Evolutionary conservation across 106 monocot genomes (phyloP), one percentile per base, ranked within the genome.

Genomic region (Hemerocallis citrina): DNA sequence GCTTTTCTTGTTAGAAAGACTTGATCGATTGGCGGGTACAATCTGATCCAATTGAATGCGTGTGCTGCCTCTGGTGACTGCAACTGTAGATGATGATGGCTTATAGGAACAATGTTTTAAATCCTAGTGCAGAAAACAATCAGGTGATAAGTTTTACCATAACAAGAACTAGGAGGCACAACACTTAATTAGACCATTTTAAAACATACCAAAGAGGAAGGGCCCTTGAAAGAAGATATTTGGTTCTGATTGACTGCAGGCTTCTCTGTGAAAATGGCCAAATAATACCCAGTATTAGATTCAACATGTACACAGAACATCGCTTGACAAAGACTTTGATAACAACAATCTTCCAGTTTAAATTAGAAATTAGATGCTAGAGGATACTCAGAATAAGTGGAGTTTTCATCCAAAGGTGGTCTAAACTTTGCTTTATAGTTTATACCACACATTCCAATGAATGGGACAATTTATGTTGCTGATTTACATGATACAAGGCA

Each of bases 1-100:
- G 23, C 55, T 40, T n/a, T 72, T 51, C 52, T 68, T 67, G 37
- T 28, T 55, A 35, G 72, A 75, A 66, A 85, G 65, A 52, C 39
- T 71, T 72, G 91, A 84, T 31, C 84, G 76, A 66, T 91, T 96
- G 25, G 91, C 91, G 43, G 96, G 84, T 67, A 77, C 34, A 35
- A 87, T 72, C 17, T 69, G 52, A 22, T 20, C 73, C 34, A 87
- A 38, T 31, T 66, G 54, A 62, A 43, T 25, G 64, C 13, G 32
- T 40, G 28, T 52, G 36, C 54, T 66, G 22, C 37, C 40, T 63
- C 37, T 68, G n/a, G 51, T 15, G 36, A 55, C 70, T 66, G 59
- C 22, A 63, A 62, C 23, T 35, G 20, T 33, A 34, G 73, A 67
- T 52, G 63, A 52, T 8, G 49, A 13, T 52, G 64, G 63, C 27